Conservation (phyloP, 2,329 filamentous ascomycete species). For the Fusarium scirpi region DNA sequence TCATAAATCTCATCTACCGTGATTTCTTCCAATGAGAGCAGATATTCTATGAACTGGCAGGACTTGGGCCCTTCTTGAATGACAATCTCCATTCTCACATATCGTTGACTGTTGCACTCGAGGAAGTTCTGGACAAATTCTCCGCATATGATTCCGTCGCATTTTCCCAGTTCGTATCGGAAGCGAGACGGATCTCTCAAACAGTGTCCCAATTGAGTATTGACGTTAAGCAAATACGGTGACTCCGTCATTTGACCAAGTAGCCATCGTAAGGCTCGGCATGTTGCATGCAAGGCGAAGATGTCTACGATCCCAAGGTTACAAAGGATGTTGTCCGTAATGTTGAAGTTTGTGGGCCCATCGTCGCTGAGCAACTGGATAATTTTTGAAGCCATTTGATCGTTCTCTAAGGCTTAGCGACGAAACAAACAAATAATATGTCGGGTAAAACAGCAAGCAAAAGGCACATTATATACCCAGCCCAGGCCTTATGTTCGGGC, state of each 20-base stretch:
- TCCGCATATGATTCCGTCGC: not conserved
- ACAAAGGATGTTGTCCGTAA: not conserved
- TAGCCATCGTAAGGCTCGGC: not conserved
- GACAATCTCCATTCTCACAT: not conserved
- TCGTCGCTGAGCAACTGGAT: not conserved
- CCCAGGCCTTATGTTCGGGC: too few relatives aligned
- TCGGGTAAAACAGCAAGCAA: too few relatives aligned
- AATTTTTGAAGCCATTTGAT: not conserved
- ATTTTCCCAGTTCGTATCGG: not conserved
- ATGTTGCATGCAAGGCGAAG: conserved; percentile 4
- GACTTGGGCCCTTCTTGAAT: not conserved
- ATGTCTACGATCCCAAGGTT: not conserved
- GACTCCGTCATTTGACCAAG: not conserved
- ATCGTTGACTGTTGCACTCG: not conserved
- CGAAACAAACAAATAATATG: too few relatives aligned
- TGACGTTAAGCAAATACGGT: not conserved
- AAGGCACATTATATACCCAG: too few relatives aligned
- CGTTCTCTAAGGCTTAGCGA: too few relatives aligned
- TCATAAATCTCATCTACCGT: too few relatives aligned
- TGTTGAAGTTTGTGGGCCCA: not conserved
- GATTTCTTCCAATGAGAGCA: not conserved
- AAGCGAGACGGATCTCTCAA: not conserved
- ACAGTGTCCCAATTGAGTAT: not conserved
- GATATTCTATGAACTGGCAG: not conserved
- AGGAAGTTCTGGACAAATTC: not conserved